A percentile compares a stretch with the other conserved stretches of the same genome.
Conservation (phyloP, 164 flowering plant species). For the Berberis thunbergii region DNA sequence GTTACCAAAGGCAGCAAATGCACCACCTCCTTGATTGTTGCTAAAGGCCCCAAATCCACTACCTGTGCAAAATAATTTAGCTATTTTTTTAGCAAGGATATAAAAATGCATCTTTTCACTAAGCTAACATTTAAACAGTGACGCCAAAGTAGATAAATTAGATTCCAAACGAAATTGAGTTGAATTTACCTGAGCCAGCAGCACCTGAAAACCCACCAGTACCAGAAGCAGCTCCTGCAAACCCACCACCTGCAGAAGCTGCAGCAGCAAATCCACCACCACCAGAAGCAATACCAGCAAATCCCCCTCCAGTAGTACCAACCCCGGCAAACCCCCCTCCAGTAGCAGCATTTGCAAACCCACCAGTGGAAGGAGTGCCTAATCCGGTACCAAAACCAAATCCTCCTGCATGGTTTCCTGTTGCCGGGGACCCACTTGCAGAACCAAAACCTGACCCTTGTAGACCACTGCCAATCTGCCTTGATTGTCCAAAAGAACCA, state of each 20-base stretch:
- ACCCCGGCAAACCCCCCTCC: slow-evolving; percentile 25
- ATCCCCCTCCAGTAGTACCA: too few species aligned
- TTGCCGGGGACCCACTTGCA: slow-evolving; percentile 30
- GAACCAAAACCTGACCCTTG: slow-evolving; percentile 44
- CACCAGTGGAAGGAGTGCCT: slow-evolving; percentile 5
- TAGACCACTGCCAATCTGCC: slow-evolving; percentile 67
- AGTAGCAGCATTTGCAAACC: slow-evolving; percentile 33
- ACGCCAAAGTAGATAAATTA: too few species aligned
- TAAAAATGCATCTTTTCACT: too few species aligned
- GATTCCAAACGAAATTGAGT: not conserved
- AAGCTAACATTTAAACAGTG: too few species aligned
- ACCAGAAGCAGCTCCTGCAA: not conserved
- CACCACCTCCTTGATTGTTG: slow-evolving; percentile 49
- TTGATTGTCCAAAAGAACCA: slow-evolving; percentile 91
- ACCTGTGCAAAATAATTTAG: slow-evolving; percentile 22
- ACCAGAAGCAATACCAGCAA: slow-evolving; percentile 21
- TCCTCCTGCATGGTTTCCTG: slow-evolving; percentile 20
- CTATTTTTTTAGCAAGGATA: not conserved
- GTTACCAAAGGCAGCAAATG: slow-evolving; percentile 55
- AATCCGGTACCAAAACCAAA: slow-evolving; percentile 18
- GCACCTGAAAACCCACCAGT: slow-evolving; percentile 14
- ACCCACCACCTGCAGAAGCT: not conserved
- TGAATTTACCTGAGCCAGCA: slow-evolving; percentile 10
- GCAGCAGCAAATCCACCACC: slow-evolving; percentile 19
- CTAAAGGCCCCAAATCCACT: slow-evolving; percentile 78